Base-by-base conservation (phyloP, 495 filamentous ascomycete genomes). In the Letharia columbiana region DNA sequence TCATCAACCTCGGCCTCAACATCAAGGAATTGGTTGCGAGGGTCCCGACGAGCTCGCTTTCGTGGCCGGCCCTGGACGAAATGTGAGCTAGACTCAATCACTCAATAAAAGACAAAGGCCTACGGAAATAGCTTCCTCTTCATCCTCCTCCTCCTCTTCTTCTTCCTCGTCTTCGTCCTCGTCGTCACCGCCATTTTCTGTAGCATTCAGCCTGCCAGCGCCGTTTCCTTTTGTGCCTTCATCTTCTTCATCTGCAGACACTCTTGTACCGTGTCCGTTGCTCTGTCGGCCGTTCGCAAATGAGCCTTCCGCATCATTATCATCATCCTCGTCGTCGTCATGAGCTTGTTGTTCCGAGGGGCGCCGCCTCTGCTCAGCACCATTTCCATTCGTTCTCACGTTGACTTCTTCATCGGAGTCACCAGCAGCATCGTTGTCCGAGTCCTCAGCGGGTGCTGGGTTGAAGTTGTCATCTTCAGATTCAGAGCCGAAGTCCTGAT, bases 1-100 rank as follows among this genome's bases (percentile, higher is more conserved):
- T 90, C 93, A 68, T 96, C 93, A 65, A 98, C 93, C 77, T 96
- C 94, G 72, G 93, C 93, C 79, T 97, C 94, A 68, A 90, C 89
- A 82, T 98, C 94, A 77, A 98, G 82, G 85, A 96, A 97, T 60
- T 86, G 82, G 68, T 89, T 87, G 62, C 89, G 82, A 63, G 81
- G 83, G 67, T 87, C 85, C 64, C 80, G 77, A 73, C 84, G 85
- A 73, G 82, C 81, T 57, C 92, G 89, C 74, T 97, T 97, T 67
- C 86, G 81, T 54, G 89, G 88, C 69, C 86, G 90, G 69, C 83
- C 83, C 89, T 94, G 68, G 40, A 61, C 40, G 54, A 54, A 60
- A 44, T 56, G 66, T 60, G 45, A 71, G 60, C 61, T 45, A 42
- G 39, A 50, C 13, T 15, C 31, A 56, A 65, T n/a, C 15, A 6